Conservation (phyloP, 257 asterid genomes). For the Buddleja alternifolia region DNA sequence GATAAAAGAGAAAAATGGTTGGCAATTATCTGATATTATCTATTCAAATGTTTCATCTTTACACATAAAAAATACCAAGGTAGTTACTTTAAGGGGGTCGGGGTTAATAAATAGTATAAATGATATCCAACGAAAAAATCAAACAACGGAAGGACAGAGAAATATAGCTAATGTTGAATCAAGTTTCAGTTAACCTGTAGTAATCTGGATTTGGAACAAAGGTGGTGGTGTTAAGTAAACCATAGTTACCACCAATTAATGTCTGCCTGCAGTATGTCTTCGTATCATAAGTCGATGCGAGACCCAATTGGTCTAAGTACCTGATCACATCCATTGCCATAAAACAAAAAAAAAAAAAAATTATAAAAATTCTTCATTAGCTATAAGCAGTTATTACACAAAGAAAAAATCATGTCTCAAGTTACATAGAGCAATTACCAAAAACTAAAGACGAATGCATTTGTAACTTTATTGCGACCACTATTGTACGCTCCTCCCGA, state of each 20-base stretch:
- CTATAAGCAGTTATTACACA: slow-evolving; percentile 5
- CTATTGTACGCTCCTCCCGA: slow-evolving; percentile 82
- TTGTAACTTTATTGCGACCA: slow-evolving; percentile 71
- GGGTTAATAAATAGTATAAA: too few species aligned
- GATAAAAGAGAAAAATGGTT: too few species aligned
- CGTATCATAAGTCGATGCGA: slow-evolving; percentile 61
- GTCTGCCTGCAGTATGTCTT: slow-evolving; percentile 84
- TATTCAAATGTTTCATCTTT: too few species aligned
- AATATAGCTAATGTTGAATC: background rate
- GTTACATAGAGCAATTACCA: slow-evolving; percentile 48
- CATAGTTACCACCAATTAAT: slow-evolving; percentile 85
- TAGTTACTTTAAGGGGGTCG: too few species aligned
- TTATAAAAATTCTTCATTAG: background rate
- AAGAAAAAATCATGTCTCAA: background rate
- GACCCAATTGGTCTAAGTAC: slow-evolving; percentile 87
- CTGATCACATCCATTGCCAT: slow-evolving; percentile 37
- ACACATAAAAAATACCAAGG: too few species aligned
- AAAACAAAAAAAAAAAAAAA: too few species aligned
- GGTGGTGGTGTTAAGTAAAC: slow-evolving; percentile 72
- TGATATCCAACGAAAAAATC: background rate
- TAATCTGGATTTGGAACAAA: slow-evolving; percentile 85
- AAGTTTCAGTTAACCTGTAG: slow-evolving; percentile 58
- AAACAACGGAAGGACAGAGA: background rate
- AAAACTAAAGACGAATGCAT: slow-evolving; percentile 72
- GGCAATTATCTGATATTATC: too few species aligned